Evolutionary conservation across 75 land plant genomes (phyloP), one percentile per base, ranked within the genome.

Genomic region (Sequoia sempervirens): DNA sequence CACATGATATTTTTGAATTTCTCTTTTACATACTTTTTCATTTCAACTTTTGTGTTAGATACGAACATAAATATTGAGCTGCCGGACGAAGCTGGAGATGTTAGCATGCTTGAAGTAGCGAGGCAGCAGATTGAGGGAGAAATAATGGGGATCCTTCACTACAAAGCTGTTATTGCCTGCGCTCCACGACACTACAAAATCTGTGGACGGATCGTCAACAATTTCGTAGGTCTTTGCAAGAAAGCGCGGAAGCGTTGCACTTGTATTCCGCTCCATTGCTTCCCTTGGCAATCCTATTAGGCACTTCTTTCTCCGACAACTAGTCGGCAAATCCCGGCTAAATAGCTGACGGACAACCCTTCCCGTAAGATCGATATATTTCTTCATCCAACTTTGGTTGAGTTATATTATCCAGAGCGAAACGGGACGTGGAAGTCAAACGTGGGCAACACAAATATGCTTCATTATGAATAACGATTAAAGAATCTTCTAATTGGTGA

Each of bases 31-130:
- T n/a, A n/a, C n/a, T n/a, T n/a, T n/a, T n/a, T n/a, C n/a, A n/a
- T n/a, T n/a, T n/a, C n/a, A n/a, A n/a, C n/a, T n/a, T n/a, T n/a
- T n/a, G n/a, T n/a, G n/a, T n/a, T 23, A 5, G 12, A 70, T 81
- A 36, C 86, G 72, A 15, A 85, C 86, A 84, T 85, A 85, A 10
- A 85, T 85, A 38, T 85, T 85, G 9, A 85, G 86, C 47, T 85
- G 86, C 14, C 86, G 69, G 0, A 85, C 85, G 38, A 85, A 85
- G 85, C 86, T 85, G 69, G 86, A 85, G 72, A 85, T 82, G 52
- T 85, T 85, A 72, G 43, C 8, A 50, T 85, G 85, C 85, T 85
- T 85, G 85, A 85, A 85, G 50, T 66, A 83, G n/a, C 45, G 73
- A 9, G 86, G 85, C 7, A 82, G 85, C 5, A 85, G 32, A 64